These are phyloP conservation scores for Penicillium sp. DNA, from an alignment of 2,329 filamentous ascomycete genomes.

Conservation along the genomic window DNA sequence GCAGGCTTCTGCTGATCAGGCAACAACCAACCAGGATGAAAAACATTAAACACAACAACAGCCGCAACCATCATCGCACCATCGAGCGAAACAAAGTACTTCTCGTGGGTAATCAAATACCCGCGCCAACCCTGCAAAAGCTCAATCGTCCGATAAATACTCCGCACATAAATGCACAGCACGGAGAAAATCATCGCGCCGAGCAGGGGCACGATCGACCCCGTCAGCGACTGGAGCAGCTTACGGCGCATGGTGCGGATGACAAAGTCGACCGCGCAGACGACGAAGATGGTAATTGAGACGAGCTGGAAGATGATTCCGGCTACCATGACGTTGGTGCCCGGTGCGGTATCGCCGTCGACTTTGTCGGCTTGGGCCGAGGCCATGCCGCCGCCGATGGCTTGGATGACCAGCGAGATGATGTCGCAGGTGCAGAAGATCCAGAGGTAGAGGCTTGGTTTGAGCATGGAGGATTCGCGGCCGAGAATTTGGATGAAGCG, in stretches of 20 bases:
- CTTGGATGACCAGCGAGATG: constrained; percentile 58
- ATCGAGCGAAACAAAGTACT: constrained; percentile 54
- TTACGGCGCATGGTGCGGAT: constrained; percentile 33
- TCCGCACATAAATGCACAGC: constrained; percentile 50
- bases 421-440: constrained; percentile 57
- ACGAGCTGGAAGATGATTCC: constrained; percentile 62
- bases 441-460: constrained; percentile 49
- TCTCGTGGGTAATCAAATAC: constrained; percentile 53
- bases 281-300: constrained; percentile 56
- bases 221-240: constrained; percentile 27
- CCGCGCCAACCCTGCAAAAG: constrained; percentile 54
- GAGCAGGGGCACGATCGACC: constrained; percentile 35
- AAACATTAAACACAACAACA: constrained; percentile 47
- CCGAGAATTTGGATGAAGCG: constrained; percentile 50
- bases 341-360: constrained; percentile 49
- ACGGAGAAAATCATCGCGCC: constrained; percentile 46
- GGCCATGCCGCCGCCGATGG: constrained; percentile 56
- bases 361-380: constrained; percentile 46
- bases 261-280: constrained; percentile 51
- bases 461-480: constrained; percentile 45
- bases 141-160: constrained; percentile 55
- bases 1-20: constrained; percentile 22
- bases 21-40: constrained; percentile 48
- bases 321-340: constrained; percentile 53
- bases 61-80: constrained; percentile 52